Conservation (phyloP, 1,284 basidiomycete genomes). For the Sanghuangporus baumii region DNA sequence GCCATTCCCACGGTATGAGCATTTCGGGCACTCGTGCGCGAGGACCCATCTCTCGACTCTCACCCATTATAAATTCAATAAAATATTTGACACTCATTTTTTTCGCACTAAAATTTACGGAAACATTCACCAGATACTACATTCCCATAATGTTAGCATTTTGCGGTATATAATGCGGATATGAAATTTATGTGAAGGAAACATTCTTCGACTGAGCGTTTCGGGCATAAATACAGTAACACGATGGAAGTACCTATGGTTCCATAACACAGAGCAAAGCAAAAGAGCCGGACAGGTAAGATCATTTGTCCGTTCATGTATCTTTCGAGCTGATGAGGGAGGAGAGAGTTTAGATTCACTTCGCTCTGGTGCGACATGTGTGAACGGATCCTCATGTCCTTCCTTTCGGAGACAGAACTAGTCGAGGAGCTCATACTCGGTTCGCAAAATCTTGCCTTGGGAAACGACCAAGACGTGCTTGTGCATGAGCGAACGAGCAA, state of each 20-base stretch:
- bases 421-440: conserved; percentile 55
- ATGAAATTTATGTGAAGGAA: too few species aligned
- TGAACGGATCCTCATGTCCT: conserved; percentile 66
- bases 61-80: too few species aligned
- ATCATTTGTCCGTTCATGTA: background rate
- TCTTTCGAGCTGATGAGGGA: background rate
- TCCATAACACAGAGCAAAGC: background rate
- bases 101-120: too few species aligned
- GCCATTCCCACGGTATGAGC: too few species aligned
- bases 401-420: conserved; percentile 64
- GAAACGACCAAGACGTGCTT: conserved; percentile 40
- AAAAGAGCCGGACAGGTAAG: background rate
- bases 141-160: too few species aligned
- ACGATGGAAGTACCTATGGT: conserved; percentile 67
- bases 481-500: conserved; percentile 47
- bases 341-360: conserved; percentile 31
- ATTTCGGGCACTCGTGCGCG: too few species aligned
- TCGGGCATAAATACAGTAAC: too few species aligned
- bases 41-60: too few species aligned
- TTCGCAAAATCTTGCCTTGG: conserved; percentile 14
- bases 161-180: too few species aligned
- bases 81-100: too few species aligned
- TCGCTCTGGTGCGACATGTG: conserved; percentile 64
- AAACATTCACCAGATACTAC: too few species aligned
- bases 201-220: too few species aligned